Percentiles rank a stretch among this genome's conserved stretches.
Evolutionary conservation across 164 flowering plant genomes (phyloP).

Genomic region (Vitis amurensis): DNA sequence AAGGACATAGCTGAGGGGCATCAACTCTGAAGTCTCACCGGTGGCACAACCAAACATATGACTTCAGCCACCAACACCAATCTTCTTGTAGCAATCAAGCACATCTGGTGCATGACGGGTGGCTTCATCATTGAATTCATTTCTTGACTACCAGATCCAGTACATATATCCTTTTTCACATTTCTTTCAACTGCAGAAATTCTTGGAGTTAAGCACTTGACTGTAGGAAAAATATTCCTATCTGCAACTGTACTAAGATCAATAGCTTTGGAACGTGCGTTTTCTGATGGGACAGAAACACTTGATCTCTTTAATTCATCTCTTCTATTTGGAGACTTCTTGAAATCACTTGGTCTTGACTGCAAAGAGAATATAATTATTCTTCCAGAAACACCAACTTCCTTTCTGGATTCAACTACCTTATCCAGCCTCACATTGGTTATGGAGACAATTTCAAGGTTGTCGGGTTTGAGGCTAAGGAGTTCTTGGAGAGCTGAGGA

Average conservation of each 20-base stretch:
- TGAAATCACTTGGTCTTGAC: too few relatives aligned
- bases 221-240: constrained; percentile 37
- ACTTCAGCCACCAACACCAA: constrained; percentile 71
- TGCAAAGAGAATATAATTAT: too few relatives aligned
- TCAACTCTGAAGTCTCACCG: constrained; percentile 67
- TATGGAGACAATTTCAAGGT: too few relatives aligned
- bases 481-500: too few relatives aligned
- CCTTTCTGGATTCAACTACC: too few relatives aligned
- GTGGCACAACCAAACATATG: constrained; percentile 77
- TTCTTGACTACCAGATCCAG: constrained; percentile 38
- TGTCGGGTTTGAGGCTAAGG: too few relatives aligned
- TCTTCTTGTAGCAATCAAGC: constrained; percentile 25
- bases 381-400: too few relatives aligned
- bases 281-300: too few relatives aligned
- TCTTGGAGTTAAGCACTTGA: constrained; percentile 31
- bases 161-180: constrained; percentile 40
- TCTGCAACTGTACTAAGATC: constrained; percentile 40
- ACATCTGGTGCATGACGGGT: constrained; percentile 2
- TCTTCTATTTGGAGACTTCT: too few relatives aligned
- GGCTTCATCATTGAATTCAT: constrained; percentile 38
- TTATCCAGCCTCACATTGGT: too few relatives aligned
- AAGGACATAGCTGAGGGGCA: constrained; percentile 64
- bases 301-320: too few relatives aligned
- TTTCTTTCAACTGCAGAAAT: constrained; percentile 41
- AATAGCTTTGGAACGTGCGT: constrained; percentile 22